Evolutionary conservation across 352 stramenopile genomes (phyloP).

Genomic region (Phytophthora capsici): DNA sequence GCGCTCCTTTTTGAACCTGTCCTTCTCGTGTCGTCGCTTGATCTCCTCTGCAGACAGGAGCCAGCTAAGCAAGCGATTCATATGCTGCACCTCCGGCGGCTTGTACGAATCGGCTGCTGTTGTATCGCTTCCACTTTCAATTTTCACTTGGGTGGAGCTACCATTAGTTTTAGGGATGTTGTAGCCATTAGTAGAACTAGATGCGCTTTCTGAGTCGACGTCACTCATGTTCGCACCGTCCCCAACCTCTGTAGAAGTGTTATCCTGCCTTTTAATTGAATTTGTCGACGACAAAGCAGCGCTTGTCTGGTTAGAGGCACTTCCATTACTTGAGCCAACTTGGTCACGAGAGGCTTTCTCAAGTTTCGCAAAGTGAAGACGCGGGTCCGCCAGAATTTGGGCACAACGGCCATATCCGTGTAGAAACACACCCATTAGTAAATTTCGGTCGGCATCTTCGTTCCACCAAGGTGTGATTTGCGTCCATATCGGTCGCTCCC

Average conservation of each 20-base stretch:
- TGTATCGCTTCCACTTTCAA: slow-evolving; percentile 20
- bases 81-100: slow-evolving; percentile 89
- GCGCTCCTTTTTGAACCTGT: slow-evolving; percentile 82
- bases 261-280: slow-evolving; percentile 27
- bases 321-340: slow-evolving; percentile 26
- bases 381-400: slow-evolving; percentile 80
- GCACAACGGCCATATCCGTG: slow-evolving; percentile 86
- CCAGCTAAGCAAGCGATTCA: slow-evolving; percentile 90
- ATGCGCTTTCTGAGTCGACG: slow-evolving; percentile 56
- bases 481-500: slow-evolving; percentile 81
- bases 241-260: slow-evolving; percentile 10
- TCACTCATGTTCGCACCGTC: slow-evolving; percentile 49
- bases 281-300: neutral
- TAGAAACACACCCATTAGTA: slow-evolving; percentile 86
- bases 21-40: slow-evolving; percentile 82
- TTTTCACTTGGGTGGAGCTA: slow-evolving; percentile 29
- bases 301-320: slow-evolving; percentile 1
- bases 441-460: slow-evolving; percentile 74
- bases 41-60: slow-evolving; percentile 86
- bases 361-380: slow-evolving; percentile 73
- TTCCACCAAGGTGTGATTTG: slow-evolving; percentile 90
- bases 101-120: slow-evolving; percentile 66
- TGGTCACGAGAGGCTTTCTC: slow-evolving; percentile 55
- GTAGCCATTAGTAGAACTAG: slow-evolving; percentile 46
- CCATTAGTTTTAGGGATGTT: slow-evolving; percentile 37